Conservation (phyloP, 2,329 filamentous ascomycete genomes). For the Thermothelomyces thermophilus region DNA sequence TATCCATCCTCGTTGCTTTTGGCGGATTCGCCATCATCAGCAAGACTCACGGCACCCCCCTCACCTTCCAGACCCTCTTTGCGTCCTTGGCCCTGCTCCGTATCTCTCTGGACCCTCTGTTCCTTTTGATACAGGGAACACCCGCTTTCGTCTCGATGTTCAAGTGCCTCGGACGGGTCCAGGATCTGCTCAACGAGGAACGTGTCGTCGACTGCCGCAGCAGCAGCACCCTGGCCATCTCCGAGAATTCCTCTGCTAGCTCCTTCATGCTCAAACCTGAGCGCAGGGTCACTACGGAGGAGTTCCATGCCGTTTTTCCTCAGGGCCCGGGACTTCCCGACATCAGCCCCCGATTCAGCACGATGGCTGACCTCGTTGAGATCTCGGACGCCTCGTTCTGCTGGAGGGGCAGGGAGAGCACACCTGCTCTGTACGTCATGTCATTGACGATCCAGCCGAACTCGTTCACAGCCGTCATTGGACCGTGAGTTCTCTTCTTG, state of each 20-base stretch:
- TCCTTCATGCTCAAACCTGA: neutral
- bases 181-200: slow-evolving; percentile 11
- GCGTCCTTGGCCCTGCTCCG: slow-evolving; percentile 8
- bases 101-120: slow-evolving; percentile 9
- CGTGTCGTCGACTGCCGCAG: neutral
- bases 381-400: slow-evolving; percentile 12
- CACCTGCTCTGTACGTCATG: slow-evolving; percentile 6
- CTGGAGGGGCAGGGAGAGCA: slow-evolving; percentile 4
- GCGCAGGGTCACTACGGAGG: neutral
- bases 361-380: slow-evolving; percentile 6
- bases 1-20: slow-evolving; percentile 11
- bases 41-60: slow-evolving; percentile 8
- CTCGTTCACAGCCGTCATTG: slow-evolving; percentile 11
- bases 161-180: slow-evolving; percentile 11
- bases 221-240: neutral
- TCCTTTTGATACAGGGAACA: slow-evolving; percentile 11
- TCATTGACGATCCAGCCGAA: neutral
- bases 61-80: slow-evolving; percentile 13
- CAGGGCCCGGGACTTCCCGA: neutral
- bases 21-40: slow-evolving; percentile 13
- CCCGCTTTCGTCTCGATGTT: slow-evolving; percentile 12
- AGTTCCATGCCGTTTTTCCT: slow-evolving; percentile 1
- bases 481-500: slow-evolving; percentile 3
- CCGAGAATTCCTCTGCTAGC: slow-evolving; percentile 2
- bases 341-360: neutral